Conservation (phyloP, 2,329 filamentous ascomycete genomes). For the Colletotrichum cordylinicola region DNA sequence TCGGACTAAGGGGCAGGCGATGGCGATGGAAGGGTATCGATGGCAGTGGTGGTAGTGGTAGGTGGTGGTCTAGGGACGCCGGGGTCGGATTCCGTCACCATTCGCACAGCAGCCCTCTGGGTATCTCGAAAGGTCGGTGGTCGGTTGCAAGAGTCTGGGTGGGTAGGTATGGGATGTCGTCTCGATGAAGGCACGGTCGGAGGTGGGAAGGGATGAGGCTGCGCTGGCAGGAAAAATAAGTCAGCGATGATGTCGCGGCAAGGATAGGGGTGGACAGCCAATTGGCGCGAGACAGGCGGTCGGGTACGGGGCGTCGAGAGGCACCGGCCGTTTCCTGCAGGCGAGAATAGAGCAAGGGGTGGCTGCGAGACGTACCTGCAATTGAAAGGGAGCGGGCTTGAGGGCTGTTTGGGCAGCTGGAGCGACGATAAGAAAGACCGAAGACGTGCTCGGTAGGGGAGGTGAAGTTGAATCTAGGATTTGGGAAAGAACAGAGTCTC, state of each 20-base stretch:
- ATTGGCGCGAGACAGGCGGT: constrained; percentile 12
- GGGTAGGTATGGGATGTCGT: background rate
- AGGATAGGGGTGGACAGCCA: constrained; percentile 23
- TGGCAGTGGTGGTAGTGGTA: constrained; percentile 3
- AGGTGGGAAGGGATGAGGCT: constrained; percentile 8
- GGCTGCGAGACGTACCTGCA: constrained; percentile 7
- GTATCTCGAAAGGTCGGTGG: background rate
- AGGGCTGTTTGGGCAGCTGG: background rate
- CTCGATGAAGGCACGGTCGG: background rate
- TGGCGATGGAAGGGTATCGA: constrained; percentile 25
- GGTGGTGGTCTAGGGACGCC: constrained; percentile 1
- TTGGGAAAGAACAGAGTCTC: constrained; percentile 24
- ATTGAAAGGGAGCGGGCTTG: constrained; percentile 9
- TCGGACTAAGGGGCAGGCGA: constrained; percentile 24
- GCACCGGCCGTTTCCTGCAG: background rate
- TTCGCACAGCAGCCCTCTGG: constrained; percentile 7
- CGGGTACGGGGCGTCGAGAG: background rate
- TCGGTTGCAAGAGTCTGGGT: background rate
- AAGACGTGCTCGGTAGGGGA: constrained; percentile 4
- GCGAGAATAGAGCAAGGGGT: background rate
- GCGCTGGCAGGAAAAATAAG: constrained; percentile 22
- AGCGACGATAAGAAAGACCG: constrained; percentile 1
- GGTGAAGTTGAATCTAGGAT: constrained; percentile 20
- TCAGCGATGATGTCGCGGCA: constrained; percentile 23
- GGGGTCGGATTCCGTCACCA: constrained; percentile 9